Evolutionary conservation across 331 rosid genomes (phyloP).

Genomic region (Quercus phellos): DNA sequence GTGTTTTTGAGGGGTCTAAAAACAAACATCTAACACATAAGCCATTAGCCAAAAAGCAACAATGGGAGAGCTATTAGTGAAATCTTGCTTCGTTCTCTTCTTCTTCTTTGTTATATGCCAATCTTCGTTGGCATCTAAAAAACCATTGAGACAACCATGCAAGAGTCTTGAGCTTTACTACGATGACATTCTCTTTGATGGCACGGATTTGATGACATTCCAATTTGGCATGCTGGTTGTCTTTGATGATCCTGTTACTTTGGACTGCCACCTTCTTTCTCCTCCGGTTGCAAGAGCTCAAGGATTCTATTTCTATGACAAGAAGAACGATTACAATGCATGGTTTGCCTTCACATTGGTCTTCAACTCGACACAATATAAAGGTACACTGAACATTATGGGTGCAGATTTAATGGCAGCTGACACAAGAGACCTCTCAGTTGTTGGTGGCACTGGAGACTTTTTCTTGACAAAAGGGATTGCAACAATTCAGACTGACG

Average conservation of each 20-base stretch:
- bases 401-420: conserved; percentile 27
- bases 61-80: neutral
- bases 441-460: conserved; percentile 42
- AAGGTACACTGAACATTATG: conserved; percentile 29
- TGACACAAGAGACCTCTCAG: conserved; percentile 40
- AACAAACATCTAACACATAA: neutral
- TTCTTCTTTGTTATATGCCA: neutral
- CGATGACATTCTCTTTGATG: conserved; percentile 35
- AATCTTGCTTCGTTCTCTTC: neutral
- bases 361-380: conserved; percentile 29
- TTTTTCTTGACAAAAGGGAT: conserved; percentile 41
- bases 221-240: conserved; percentile 27
- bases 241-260: conserved; percentile 32
- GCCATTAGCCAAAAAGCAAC: neutral
- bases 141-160: conserved; percentile 24
- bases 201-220: neutral
- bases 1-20: too few species aligned
- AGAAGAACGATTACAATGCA: conserved; percentile 26
- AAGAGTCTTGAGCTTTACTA: conserved; percentile 30
- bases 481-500: conserved; percentile 32
- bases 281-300: conserved; percentile 24
- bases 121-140: conserved; percentile 8
- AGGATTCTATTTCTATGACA: conserved; percentile 44
- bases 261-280: conserved; percentile 16
- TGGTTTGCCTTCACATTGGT: conserved; percentile 35